These are phyloP conservation scores for Podospora pseudoanserina DNA, from an alignment of 495 filamentous ascomycete species.

Conservation along the genomic window DNA sequence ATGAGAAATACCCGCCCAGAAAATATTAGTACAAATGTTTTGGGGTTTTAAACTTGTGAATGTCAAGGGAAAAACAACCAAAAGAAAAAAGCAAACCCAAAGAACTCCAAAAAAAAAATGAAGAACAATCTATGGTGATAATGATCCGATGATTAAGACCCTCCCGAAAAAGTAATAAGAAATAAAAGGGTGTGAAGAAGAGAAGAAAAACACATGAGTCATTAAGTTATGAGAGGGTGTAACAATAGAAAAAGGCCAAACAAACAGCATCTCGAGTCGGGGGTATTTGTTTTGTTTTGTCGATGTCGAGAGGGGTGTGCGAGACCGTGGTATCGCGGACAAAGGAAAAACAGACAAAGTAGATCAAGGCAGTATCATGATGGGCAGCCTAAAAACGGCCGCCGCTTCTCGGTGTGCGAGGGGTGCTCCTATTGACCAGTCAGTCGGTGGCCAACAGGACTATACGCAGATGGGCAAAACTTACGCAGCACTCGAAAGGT, in stretches of 20 bases:
- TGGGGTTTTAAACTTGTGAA: neutral
- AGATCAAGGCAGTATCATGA: constrained; percentile 13
- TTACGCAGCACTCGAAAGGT: constrained; percentile 50
- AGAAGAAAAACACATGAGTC: constrained; percentile 1
- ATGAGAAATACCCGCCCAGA: neutral
- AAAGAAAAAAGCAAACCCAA: neutral
- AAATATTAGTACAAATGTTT: constrained; percentile 5
- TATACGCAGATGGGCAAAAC: constrained; percentile 15
- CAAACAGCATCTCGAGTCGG: constrained; percentile 7
- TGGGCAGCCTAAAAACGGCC: constrained; percentile 27
- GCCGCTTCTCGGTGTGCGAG: constrained; percentile 45
- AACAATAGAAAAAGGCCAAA: constrained; percentile 7
- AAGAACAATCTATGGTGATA: neutral
- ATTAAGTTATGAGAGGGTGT: constrained; percentile 1
- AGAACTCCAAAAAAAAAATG: neutral
- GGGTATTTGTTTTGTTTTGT: constrained; percentile 8
- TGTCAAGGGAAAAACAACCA: neutral
- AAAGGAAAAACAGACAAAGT: constrained; percentile 1
- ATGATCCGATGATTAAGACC: neutral
- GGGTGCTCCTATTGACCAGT: constrained; percentile 31
- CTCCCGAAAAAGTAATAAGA: neutral
- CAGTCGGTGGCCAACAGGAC: constrained; percentile 4
- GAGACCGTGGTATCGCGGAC: neutral
- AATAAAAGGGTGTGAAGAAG: constrained; percentile 6
- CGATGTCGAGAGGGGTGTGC: constrained; percentile 5